Percentiles rank a stretch among this genome's conserved stretches.
phyloP scores from a whole-genome alignment of 1,284 basidiomycete species.

The Apiotrichum veenhuisii region DNA sequence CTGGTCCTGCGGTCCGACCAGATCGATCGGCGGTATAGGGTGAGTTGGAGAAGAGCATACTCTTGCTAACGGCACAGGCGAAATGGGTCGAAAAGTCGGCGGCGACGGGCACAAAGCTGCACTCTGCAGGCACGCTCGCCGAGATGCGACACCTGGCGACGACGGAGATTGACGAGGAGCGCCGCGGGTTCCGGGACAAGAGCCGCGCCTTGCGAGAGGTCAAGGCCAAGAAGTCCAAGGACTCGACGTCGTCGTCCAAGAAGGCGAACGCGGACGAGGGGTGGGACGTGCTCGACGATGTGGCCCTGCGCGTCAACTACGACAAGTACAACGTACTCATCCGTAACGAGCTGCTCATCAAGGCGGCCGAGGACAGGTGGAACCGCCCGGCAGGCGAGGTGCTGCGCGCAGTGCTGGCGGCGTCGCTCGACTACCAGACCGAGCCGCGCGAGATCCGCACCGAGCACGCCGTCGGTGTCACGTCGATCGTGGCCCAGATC shows the following conservation, averaged over 20 bases:
- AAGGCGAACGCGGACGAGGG: conserved; percentile 10
- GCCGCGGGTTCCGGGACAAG: conserved; percentile 34
- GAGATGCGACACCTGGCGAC: conserved; percentile 36
- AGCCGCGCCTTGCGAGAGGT: conserved; percentile 25
- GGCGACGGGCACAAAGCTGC: conserved; percentile 37
- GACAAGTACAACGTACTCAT: conserved; percentile 83
- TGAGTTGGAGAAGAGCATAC: too few relatives aligned
- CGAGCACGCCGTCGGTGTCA: conserved; percentile 25
- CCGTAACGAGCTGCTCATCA: conserved; percentile 75
- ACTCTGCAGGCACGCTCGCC: conserved; percentile 45
- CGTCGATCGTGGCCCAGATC: conserved; percentile 31
- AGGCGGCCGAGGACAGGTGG: conserved; percentile 69
- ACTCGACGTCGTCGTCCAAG: conserved; percentile 8
- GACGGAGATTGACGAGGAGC: conserved; percentile 42
- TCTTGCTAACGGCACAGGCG: too few relatives aligned
- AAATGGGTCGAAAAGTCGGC: conserved; percentile 22
- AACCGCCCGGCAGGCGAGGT: conserved; percentile 70
- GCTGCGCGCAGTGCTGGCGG: conserved; percentile 65
- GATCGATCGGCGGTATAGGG: conserved; percentile 27
- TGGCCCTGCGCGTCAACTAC: conserved; percentile 61
- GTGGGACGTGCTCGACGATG: conserved; percentile 18
- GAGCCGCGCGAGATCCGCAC: conserved; percentile 50
- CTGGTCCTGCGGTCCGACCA: conserved; percentile 32
- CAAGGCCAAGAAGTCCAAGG: conserved; percentile 30
- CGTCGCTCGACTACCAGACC: conserved; percentile 63